Evolutionary conservation across 1,139 yeast genomes (phyloP).

Genomic region (Nakaseomyces nivariensis): DNA sequence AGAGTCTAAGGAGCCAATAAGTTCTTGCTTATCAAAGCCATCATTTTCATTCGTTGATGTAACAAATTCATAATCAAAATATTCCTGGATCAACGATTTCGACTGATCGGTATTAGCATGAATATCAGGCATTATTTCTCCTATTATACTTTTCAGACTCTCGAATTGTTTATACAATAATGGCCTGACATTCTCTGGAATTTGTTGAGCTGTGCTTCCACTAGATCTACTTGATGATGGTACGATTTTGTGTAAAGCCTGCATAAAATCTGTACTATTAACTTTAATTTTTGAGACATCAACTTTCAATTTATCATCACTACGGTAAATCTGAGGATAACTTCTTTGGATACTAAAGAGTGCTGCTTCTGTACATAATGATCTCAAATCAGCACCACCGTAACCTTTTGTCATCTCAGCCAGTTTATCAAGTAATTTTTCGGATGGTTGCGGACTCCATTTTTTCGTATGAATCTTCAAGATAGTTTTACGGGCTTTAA

Average conservation of each 20-base stretch:
- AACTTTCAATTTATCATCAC: conserved; percentile 63
- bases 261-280: conserved; percentile 77
- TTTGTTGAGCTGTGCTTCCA: conserved; percentile 61
- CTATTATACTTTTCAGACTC: conserved; percentile 41
- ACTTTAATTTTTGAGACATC: conserved; percentile 67
- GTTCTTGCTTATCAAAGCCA: conserved; percentile 57
- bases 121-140: conserved; percentile 46
- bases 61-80: conserved; percentile 25
- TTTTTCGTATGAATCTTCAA: conserved; percentile 75
- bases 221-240: conserved; percentile 90
- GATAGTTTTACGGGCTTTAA: conserved; percentile 68
- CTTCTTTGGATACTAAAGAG: conserved; percentile 81
- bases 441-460: conserved; percentile 70
- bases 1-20: conserved; percentile 45
- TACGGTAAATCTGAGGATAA: conserved; percentile 84
- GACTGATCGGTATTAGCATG: conserved; percentile 11
- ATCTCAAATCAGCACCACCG: conserved; percentile 96
- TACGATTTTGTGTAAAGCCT: conserved; percentile 74
- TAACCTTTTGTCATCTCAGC: conserved; percentile 87
- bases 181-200: conserved; percentile 66
- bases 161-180: conserved; percentile 44
- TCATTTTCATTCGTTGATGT: conserved; percentile 26
- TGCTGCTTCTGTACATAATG: conserved; percentile 93
- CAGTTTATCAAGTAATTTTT: conserved; percentile 50
- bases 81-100: conserved; percentile 28